Evolutionary conservation across 106 monocot genomes (phyloP), one percentile per base, ranked within the genome.

Genomic region (Cymbidium sinense): DNA sequence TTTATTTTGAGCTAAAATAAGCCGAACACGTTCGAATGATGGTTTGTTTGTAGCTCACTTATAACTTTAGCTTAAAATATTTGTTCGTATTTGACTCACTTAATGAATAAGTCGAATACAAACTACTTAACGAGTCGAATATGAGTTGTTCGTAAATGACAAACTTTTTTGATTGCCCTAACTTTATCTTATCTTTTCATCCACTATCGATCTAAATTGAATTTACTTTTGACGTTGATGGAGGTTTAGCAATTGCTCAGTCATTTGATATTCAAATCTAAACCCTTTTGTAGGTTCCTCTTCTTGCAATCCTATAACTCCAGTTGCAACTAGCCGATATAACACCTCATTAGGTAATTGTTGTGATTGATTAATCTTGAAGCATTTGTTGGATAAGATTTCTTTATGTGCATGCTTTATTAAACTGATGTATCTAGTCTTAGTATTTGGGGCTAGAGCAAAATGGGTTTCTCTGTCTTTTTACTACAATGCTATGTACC

Each of bases 271-370:
- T 74, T 5, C 7, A 25, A 47, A 28, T 43, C 74, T 15, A 37
- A 11, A 18, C 43, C 28, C 36, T 67, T 75, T 79, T 88, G 76
- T 83, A 98, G 96, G 87, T 77, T 94, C 96, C 28, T 89, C 91
- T 80, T 82, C 86, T 31, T 43, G 73, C 79, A 91, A 94, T 86
- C 36, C 76, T 64, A 76, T 84, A 1, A 90, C 87, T 7, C 88
- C 96, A 54, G 85, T 72, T 76, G 78, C 86, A 47, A 87, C 84
- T 33, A 88, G 91, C 83, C 91, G 93, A 36, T 93, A 86, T 91
- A 94, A 93, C 79, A 94, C 88, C 77, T 94, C 94, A 78, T 69
- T 98, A 90, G 94, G 96, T 98, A 76, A 92, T 79, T 80, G 25
- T 21, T 35, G 71, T 23, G 37, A 13, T 71, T 71, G 5, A 3